Evolutionary conservation across 371 early-diverging fungal genomes (phyloP), one percentile per base, ranked within the genome.

Genomic region (Apophysomyces ossiformis): DNA sequence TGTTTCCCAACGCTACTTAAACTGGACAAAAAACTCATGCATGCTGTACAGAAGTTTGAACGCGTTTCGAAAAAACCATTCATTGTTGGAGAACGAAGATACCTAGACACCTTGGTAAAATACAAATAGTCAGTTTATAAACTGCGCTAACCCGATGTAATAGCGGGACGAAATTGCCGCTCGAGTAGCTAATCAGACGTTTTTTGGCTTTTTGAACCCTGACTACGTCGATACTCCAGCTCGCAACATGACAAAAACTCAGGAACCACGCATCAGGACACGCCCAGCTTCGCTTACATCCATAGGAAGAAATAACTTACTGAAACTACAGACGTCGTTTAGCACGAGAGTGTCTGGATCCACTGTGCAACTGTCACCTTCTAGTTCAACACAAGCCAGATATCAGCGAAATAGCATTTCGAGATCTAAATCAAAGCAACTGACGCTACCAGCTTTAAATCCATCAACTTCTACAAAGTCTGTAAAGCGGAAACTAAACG

Each of bases 1-100:
- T 93, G 95, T 43, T 90, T 86, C 65, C 95, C 96, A 26, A 92
- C 88, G 5, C 76, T 97, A 47, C 65, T 94, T n/a, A 85, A 81
- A 57, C 71, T 93, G 62, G 96, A 97, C 73, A 77, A 83, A 44
- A 71, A 79, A 5, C 82, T 96, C 38, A 71, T 88, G 15, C 72
- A 81, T 37, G 82, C 84, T 0, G 78, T 92, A 26, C 67, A 73
- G 16, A 77, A 79, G 21, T 87, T 79, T 64, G 89, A 89, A 64
- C 68, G 67, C 32, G 69, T 85, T 63, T 79, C 76, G 2, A 81
- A 76, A 35, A 85, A 86, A 32, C 76, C 73, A 21, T 87, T 89
- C 58, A 80, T 89, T 77, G 75, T 82, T 43, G 85, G 85, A 18
- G 75, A 79, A 7, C 66, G 71, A 16, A 69, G 85, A 4, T 89